phyloP scores from a whole-genome alignment of 2,329 filamentous ascomycete genomes.

The Penicillium nordicum region DNA sequence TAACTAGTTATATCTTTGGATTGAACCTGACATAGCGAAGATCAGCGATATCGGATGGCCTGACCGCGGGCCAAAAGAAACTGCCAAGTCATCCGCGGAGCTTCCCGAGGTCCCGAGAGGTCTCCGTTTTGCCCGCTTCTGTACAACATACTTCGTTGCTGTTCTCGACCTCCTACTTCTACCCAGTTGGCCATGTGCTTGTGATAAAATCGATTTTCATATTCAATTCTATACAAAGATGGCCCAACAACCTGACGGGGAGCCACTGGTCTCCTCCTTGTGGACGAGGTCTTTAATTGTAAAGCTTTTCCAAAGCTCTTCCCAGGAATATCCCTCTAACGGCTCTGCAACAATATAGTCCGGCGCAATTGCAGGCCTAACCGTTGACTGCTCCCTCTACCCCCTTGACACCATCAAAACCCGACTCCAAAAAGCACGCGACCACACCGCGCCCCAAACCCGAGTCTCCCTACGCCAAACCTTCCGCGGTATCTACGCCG shows the following conservation, averaged over 20 bases:
- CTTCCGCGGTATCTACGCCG: constrained; percentile 88
- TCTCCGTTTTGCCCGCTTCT: neutral
- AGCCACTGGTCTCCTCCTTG: constrained; percentile 39
- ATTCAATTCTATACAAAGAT: constrained; percentile 16
- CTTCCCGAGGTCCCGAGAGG: neutral
- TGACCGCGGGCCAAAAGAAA: constrained; percentile 25
- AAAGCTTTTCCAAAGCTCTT: constrained; percentile 8
- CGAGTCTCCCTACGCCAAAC: constrained; percentile 79
- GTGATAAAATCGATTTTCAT: constrained; percentile 7
- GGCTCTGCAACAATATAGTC: constrained; percentile 51
- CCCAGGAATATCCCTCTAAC: constrained; percentile 5
- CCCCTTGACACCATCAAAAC: constrained; percentile 99
- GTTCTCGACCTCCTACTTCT: neutral
- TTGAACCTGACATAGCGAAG: constrained; percentile 9
- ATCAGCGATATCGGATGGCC: constrained; percentile 24
- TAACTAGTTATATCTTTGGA: neutral
- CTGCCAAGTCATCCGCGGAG: constrained; percentile 12
- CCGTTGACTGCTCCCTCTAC: constrained; percentile 93
- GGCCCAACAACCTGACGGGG: constrained; percentile 29
- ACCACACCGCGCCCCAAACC: constrained; percentile 55
- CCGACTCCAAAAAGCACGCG: constrained; percentile 66
- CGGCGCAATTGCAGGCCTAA: constrained; percentile 87
- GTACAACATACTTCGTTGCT: neutral
- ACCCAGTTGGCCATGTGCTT: constrained; percentile 10
- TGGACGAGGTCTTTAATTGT: constrained; percentile 46